Evolutionary conservation across 768 basidiomycete species (phyloP).

Genomic region (Agaricus subrufescens): DNA sequence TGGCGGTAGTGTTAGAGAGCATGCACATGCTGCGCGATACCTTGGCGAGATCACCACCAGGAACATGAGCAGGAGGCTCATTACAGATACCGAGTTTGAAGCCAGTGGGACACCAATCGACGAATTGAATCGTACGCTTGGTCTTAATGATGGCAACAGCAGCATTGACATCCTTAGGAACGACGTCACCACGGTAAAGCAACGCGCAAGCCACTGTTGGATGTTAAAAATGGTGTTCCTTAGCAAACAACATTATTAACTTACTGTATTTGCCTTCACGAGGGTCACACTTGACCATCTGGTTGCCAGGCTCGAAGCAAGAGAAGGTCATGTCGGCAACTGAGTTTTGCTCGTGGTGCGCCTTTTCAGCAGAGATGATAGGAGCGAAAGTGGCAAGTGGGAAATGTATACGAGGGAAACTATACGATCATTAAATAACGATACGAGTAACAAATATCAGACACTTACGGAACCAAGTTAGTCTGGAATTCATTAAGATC

Average conservation of each 20-base stretch:
- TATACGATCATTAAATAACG: conserved; percentile 23
- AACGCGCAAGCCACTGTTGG: conserved; percentile 81
- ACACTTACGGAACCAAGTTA: conserved; percentile 89
- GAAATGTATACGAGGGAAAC: conserved; percentile 98
- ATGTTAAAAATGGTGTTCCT: conserved; percentile 12
- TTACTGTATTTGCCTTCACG: conserved; percentile 97
- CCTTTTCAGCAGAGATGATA: conserved; percentile 92
- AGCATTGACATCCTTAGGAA: conserved; percentile 91
- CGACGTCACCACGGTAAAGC: conserved; percentile 94
- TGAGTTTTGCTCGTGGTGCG: conserved; percentile 93
- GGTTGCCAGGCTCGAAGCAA: conserved; percentile 95
- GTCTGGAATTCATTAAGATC: conserved; percentile 99
- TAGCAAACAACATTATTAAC: conserved; percentile 21
- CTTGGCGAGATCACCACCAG: conserved; percentile 94
- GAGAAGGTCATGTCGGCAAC: conserved; percentile 98
- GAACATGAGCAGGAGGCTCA: conserved; percentile 88
- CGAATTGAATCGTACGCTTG: conserved; percentile 96
- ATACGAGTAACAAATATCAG: background rate
- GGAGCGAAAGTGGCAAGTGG: conserved; percentile 95
- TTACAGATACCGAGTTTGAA: conserved; percentile 99
- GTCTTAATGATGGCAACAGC: conserved; percentile 95
- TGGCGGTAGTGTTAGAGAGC: conserved; percentile 92
- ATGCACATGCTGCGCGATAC: conserved; percentile 93
- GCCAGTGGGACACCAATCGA: conserved; percentile 98
- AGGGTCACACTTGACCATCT: conserved; percentile 95